Percentiles rank a stretch among this genome's conserved stretches.
These are phyloP conservation scores for Fusarium sp. DNA, from an alignment of 2,329 filamentous ascomycete species.

Conservation along the genomic window DNA sequence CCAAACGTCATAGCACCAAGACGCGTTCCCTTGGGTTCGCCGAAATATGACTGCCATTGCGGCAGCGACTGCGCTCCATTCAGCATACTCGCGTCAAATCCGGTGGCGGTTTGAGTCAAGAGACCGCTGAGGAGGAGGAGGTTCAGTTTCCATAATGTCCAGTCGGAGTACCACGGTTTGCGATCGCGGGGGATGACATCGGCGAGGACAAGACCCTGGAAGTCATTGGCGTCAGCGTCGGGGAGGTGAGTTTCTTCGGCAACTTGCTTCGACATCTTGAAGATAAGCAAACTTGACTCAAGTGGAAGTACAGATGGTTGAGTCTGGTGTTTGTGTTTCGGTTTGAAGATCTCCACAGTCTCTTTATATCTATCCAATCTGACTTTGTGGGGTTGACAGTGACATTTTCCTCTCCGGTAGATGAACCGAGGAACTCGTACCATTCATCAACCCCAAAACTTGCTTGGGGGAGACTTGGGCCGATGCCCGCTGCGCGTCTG, in stretches of 20 bases:
- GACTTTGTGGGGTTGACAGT: background rate
- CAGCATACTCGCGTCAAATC: conserved; percentile 46
- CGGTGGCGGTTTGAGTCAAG: conserved; percentile 44
- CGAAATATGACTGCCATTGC: conserved; percentile 44
- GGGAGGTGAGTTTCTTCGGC: conserved; percentile 17
- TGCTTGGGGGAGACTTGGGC: background rate
- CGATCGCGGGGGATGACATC: conserved; percentile 36
- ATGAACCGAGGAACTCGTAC: conserved; percentile 16
- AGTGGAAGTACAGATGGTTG: background rate
- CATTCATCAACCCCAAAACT: background rate
- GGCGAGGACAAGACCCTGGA: conserved; percentile 36
- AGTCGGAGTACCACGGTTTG: conserved; percentile 35
- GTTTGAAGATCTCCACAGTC: background rate
- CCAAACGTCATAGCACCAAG: conserved; percentile 45
- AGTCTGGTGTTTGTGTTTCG: background rate
- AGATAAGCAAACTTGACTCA: background rate
- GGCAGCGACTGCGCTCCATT: conserved; percentile 47
- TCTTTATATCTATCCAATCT: conserved; percentile 19
- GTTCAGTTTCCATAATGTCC: conserved; percentile 44
- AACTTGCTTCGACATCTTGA: conserved; percentile 13
- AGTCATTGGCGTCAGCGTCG: conserved; percentile 25
- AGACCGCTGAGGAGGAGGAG: conserved; percentile 43
- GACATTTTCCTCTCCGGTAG: background rate
- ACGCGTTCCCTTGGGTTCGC: conserved; percentile 39
- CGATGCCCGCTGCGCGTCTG: conserved; percentile 21